These are phyloP conservation scores for Ambrosiella beaveri DNA, from an alignment of 2,329 filamentous ascomycete species.

Conservation along the genomic window DNA sequence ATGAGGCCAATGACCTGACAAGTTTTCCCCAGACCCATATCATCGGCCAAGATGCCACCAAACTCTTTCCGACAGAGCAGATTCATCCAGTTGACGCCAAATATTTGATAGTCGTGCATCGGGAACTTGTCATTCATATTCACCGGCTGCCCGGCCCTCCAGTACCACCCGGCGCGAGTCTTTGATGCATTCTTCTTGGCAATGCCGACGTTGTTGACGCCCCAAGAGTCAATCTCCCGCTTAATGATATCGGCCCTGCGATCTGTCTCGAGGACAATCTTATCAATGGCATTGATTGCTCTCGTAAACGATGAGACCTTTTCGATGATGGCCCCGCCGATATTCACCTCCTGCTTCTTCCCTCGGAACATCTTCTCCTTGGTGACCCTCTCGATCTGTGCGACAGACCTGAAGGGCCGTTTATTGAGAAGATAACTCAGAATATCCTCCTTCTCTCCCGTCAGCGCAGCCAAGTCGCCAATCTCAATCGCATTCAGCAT, in stretches of 20 bases:
- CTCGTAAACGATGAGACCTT: constrained; percentile 53
- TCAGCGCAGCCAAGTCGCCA: constrained; percentile 66
- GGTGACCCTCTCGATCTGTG: constrained; percentile 48
- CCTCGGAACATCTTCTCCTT: constrained; percentile 29
- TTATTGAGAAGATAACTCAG: constrained; percentile 53
- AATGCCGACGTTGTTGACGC: constrained; percentile 30
- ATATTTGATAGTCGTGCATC: constrained; percentile 86
- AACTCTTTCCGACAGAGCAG: constrained; percentile 63
- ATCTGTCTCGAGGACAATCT: constrained; percentile 62
- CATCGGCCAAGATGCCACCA: constrained; percentile 85
- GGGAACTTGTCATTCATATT: constrained; percentile 59
- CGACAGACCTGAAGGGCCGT: constrained; percentile 45
- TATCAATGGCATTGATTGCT: constrained; percentile 69
- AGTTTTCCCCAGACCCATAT: constrained; percentile 95
- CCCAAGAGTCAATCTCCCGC: constrained; percentile 29
- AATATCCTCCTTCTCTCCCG: constrained; percentile 51
- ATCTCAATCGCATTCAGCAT: constrained; percentile 70
- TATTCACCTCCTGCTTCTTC: constrained; percentile 24
- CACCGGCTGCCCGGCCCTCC: constrained; percentile 41
- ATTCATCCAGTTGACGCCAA: constrained; percentile 87
- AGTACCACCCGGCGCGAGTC: constrained; percentile 3
- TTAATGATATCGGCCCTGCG: constrained; percentile 43
- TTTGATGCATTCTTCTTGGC: constrained; percentile 11
- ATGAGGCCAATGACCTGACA: constrained; percentile 91
- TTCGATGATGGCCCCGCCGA: constrained; percentile 36